A percentile compares a stretch with the other conserved stretches of the same genome.
phyloP scores from a whole-genome alignment of 345 rosid species.

The Balakata baccata region DNA sequence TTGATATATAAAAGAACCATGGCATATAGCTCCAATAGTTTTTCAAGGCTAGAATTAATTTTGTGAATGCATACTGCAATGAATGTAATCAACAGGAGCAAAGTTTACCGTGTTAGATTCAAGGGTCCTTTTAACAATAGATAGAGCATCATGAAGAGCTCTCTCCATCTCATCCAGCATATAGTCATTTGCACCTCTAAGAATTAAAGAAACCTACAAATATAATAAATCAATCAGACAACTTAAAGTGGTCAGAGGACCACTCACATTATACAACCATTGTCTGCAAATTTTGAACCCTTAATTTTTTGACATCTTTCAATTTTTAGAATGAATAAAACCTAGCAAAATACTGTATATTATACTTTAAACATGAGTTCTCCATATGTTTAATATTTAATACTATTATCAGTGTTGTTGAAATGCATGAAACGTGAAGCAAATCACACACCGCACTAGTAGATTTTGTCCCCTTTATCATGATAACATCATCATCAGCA shows the following conservation, averaged over 20 bases:
- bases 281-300: background rate
- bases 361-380: background rate
- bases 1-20: background rate
- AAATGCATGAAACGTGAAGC: background rate
- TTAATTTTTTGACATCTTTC: background rate
- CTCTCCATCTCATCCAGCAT: conserved; percentile 99
- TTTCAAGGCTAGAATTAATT: background rate
- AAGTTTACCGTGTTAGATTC: conserved; percentile 78
- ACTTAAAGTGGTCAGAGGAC: background rate
- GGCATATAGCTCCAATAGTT: background rate
- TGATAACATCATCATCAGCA: conserved; percentile 85
- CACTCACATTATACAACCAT: background rate
- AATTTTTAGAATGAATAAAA: background rate
- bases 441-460: conserved; percentile 63
- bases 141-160: conserved; percentile 82
- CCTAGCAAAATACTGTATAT: background rate
- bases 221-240: conserved; percentile 10
- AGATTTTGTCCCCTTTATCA: conserved; percentile 89
- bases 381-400: background rate
- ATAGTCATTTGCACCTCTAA: conserved; percentile 94
- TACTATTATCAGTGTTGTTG: background rate
- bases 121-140: conserved; percentile 90
- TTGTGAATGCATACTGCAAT: background rate
- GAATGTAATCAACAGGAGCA: background rate
- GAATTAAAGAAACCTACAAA: conserved; percentile 80